Evolutionary conservation across 2,329 filamentous ascomycete genomes (phyloP).

Genomic region (Tolypocladium sp.): DNA sequence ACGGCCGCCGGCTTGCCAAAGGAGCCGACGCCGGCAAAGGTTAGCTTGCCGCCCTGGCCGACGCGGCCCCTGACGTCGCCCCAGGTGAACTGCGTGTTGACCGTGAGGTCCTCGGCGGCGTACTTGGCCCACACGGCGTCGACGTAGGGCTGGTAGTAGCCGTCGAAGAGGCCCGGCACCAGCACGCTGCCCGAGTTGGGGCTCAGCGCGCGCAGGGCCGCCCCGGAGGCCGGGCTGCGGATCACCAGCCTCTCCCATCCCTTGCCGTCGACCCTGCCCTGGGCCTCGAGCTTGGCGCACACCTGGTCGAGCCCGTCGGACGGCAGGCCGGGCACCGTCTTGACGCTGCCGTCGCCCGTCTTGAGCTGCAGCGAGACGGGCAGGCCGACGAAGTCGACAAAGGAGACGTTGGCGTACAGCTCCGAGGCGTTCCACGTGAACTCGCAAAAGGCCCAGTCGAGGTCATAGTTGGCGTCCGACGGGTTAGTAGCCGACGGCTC

Average conservation of each 20-base stretch:
- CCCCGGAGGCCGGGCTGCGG: slow-evolving; percentile 22
- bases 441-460: slow-evolving; percentile 60
- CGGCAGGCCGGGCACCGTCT: slow-evolving; percentile 40
- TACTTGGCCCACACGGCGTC: slow-evolving; percentile 44
- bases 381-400: slow-evolving; percentile 66
- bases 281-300: slow-evolving; percentile 32
- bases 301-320: slow-evolving; percentile 35
- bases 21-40: slow-evolving; percentile 32
- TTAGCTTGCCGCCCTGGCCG: slow-evolving; percentile 21
- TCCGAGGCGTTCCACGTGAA: slow-evolving; percentile 55
- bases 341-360: slow-evolving; percentile 32
- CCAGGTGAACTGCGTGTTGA: slow-evolving; percentile 47
- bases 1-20: slow-evolving; percentile 37
- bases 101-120: slow-evolving; percentile 28
- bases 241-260: slow-evolving; percentile 45
- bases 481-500: slow-evolving; percentile 65
- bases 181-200: slow-evolving; percentile 40
- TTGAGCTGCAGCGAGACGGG: slow-evolving; percentile 50
- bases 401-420: slow-evolving; percentile 60
- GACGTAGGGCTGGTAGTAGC: slow-evolving; percentile 42
- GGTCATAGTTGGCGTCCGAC: slow-evolving; percentile 50
- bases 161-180: slow-evolving; percentile 33
- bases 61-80: slow-evolving; percentile 38
- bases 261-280: slow-evolving; percentile 34
- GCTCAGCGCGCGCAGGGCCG: slow-evolving; percentile 40